These are phyloP conservation scores for Coniochaeta sp. DNA, from an alignment of 2,329 filamentous ascomycete genomes.

Conservation along the genomic window DNA sequence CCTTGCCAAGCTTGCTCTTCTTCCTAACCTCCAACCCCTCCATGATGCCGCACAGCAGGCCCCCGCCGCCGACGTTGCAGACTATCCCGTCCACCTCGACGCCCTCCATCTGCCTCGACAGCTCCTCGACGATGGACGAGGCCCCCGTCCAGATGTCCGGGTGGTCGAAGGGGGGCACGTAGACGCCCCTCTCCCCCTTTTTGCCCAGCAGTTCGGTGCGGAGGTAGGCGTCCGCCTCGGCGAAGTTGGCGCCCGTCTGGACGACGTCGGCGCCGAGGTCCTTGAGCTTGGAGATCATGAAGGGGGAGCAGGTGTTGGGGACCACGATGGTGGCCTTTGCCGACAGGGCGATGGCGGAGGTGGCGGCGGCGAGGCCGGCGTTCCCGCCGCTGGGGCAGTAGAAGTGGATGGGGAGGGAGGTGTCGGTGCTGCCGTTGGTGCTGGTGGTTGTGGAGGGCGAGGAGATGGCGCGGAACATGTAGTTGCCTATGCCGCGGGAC, in stretches of 20 bases:
- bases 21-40: conserved; percentile 46
- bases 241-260: conserved; percentile 58
- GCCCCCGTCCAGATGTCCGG: conserved; percentile 61
- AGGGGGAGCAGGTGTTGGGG: conserved; percentile 53
- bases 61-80: conserved; percentile 66
- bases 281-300: conserved; percentile 63
- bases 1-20: conserved; percentile 15
- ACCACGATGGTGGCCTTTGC: conserved; percentile 66
- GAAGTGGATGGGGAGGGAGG: conserved; percentile 48
- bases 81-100: conserved; percentile 52
- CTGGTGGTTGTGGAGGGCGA: conserved; percentile 23
- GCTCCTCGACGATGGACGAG: conserved; percentile 44
- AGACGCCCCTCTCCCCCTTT: conserved; percentile 31
- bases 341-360: conserved; percentile 55
- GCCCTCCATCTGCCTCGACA: conserved; percentile 25
- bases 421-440: conserved; percentile 19
- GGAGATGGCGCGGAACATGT: conserved; percentile 47
- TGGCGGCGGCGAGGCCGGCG: conserved; percentile 72
- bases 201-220: conserved; percentile 41
- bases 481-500: conserved; percentile 67
- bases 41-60: conserved; percentile 62
- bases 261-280: conserved; percentile 61
- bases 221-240: conserved; percentile 62
- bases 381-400: conserved; percentile 72
- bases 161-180: conserved; percentile 62